A percentile compares a stretch with the other conserved stretches of the same genome.
Conservation (phyloP, 768 basidiomycete species). For the Rhodotorula sphaerocarpa region DNA sequence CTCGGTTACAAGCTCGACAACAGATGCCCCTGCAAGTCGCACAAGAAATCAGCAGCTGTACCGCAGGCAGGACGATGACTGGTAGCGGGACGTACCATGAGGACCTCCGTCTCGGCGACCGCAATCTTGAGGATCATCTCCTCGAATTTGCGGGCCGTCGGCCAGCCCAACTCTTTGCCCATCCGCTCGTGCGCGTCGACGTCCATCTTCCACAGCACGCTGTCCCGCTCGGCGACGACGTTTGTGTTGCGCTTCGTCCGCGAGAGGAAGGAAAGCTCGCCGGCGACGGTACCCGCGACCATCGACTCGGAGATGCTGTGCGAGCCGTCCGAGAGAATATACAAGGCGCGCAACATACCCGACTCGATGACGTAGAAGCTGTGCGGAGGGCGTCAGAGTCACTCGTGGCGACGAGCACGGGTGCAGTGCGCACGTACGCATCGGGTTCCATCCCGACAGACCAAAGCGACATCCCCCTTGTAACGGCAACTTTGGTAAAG, state of each 20-base stretch:
- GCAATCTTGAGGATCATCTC: constrained; percentile 31
- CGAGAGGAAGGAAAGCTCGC: constrained; percentile 78
- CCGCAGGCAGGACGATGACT: neutral
- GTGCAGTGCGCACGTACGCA: constrained; percentile 10
- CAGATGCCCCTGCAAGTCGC: constrained; percentile 15
- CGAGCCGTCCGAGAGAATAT: constrained; percentile 60
- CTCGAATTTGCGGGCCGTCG: constrained; percentile 27
- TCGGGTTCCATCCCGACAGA: constrained; percentile 65
- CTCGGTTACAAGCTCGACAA: constrained; percentile 13
- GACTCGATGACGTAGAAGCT: constrained; percentile 74
- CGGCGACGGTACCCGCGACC: constrained; percentile 66
- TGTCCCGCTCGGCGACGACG: constrained; percentile 68
- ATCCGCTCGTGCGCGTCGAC: constrained; percentile 54
- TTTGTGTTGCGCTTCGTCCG: constrained; percentile 73
- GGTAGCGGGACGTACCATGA: constrained; percentile 9
- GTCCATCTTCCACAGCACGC: constrained; percentile 73
- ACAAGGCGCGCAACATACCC: constrained; percentile 74
- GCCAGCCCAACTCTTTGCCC: constrained; percentile 41
- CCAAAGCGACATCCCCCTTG: constrained; percentile 63
- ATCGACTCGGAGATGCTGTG: constrained; percentile 33
- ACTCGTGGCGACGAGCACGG: neutral
- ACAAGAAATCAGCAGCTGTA: neutral
- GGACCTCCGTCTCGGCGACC: constrained; percentile 27
- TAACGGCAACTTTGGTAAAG: constrained; percentile 57
- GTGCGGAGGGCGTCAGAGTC: too few species aligned